Percentiles rank a stretch among this genome's conserved stretches.
Evolutionary conservation across 2,329 filamentous ascomycete genomes (phyloP).

Genomic region (Calonectria pauciramosa): DNA sequence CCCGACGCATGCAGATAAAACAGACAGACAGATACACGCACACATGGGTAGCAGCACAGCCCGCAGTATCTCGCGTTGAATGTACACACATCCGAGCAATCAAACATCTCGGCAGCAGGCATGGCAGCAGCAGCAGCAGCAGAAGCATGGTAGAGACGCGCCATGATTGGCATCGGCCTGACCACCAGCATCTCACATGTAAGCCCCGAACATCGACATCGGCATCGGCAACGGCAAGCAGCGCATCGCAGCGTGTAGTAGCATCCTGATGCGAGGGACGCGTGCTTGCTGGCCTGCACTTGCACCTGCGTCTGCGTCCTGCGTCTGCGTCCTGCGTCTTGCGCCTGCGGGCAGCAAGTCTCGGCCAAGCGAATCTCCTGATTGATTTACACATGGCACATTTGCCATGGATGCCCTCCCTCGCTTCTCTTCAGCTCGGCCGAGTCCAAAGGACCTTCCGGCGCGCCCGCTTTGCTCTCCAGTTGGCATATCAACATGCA

Average conservation of each 20-base stretch:
- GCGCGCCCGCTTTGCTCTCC: neutral
- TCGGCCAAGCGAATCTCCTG: constrained; percentile 5
- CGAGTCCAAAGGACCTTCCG: neutral
- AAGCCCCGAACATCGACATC: constrained; percentile 18
- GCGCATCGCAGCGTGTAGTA: neutral
- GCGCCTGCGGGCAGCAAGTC: neutral
- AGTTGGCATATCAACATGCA: neutral
- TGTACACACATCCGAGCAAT: neutral
- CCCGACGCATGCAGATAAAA: constrained; percentile 1
- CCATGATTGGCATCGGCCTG: neutral
- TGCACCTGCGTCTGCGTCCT: constrained; percentile 2
- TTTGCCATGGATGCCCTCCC: constrained; percentile 8
- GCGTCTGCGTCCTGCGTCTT: constrained; percentile 11
- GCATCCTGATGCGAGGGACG: neutral
- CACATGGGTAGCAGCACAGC: constrained; percentile 21
- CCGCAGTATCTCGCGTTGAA: constrained; percentile 18
- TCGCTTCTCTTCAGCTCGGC: constrained; percentile 3
- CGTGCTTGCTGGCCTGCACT: neutral
- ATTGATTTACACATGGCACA: neutral
- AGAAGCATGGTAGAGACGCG: neutral
- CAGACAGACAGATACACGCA: neutral
- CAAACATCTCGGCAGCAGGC: constrained; percentile 2
- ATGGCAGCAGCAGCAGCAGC: neutral
- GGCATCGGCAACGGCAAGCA: constrained; percentile 1
- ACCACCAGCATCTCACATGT: constrained; percentile 2